A percentile compares a stretch with the other conserved stretches of the same genome.
Evolutionary conservation across 2,329 filamentous ascomycete genomes (phyloP).

Genomic region (Aspergillus cejpii): DNA sequence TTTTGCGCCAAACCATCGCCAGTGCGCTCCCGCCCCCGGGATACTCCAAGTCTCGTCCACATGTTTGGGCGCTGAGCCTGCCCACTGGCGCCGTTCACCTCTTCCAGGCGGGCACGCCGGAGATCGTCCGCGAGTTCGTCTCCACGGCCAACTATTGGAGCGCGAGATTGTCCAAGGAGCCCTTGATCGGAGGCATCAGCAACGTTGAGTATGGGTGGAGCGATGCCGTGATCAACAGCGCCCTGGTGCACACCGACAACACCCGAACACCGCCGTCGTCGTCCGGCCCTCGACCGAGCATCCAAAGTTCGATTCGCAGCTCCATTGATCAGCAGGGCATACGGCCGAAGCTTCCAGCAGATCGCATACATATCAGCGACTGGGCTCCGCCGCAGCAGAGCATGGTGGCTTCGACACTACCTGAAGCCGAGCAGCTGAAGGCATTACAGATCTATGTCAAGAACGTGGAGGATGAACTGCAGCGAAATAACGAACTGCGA

Average conservation of each 20-base stretch:
- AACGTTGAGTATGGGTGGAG: conserved; percentile 98
- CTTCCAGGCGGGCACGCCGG: conserved; percentile 94
- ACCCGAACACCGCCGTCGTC: conserved; percentile 28
- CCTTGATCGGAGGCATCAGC: conserved; percentile 83
- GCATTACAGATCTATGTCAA: conserved; percentile 72
- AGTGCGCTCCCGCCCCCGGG: conserved; percentile 83
- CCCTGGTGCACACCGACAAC: conserved; percentile 54
- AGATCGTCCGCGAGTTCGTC: conserved; percentile 92
- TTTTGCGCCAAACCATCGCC: conserved; percentile 83
- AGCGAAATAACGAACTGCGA: conserved; percentile 80
- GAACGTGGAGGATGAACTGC: conserved; percentile 76
- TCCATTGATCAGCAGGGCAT: conserved; percentile 61
- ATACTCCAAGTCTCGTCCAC: conserved; percentile 80
- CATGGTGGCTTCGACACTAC: conserved; percentile 72
- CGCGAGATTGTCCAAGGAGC: conserved; percentile 86
- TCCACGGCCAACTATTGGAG: conserved; percentile 97
- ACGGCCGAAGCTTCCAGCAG: conserved; percentile 68
- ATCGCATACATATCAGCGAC: conserved; percentile 74
- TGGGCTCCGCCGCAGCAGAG: conserved; percentile 87
- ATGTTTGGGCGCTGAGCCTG: conserved; percentile 90
- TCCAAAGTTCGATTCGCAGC: conserved; percentile 57
- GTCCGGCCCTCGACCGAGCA: conserved; percentile 45
- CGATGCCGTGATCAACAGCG: conserved; percentile 71
- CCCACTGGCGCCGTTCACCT: conserved; percentile 91
- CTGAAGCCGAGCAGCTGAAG: conserved; percentile 73